phyloP scores from a whole-genome alignment of 768 basidiomycete species.

The Tricholoma saponaceum region DNA sequence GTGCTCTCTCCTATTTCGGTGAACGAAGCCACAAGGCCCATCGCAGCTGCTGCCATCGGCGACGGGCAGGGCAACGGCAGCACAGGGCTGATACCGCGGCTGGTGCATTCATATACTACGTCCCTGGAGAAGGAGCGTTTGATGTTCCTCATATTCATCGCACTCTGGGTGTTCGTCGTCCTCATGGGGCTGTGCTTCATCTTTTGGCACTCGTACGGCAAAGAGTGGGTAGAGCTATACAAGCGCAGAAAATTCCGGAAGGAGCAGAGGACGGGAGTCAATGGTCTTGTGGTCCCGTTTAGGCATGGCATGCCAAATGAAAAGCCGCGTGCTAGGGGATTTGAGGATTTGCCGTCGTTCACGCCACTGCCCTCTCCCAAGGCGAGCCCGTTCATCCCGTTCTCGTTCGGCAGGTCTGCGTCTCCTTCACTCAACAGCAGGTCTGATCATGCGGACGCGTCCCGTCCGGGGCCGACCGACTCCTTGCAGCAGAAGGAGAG shows the following conservation, averaged over 20 bases:
- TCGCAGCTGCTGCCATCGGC: slow-evolving; percentile 79
- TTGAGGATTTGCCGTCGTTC: slow-evolving; percentile 38
- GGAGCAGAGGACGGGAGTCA: slow-evolving; percentile 47
- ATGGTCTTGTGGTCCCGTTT: slow-evolving; percentile 39
- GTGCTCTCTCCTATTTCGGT: slow-evolving; percentile 70
- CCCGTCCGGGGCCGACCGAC: slow-evolving; percentile 35
- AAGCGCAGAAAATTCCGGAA: slow-evolving; percentile 46
- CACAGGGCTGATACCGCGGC: slow-evolving; percentile 62
- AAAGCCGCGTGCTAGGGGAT: slow-evolving; percentile 10
- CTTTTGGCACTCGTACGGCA: slow-evolving; percentile 68
- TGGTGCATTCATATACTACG: slow-evolving; percentile 70
- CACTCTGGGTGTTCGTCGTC: slow-evolving; percentile 79
- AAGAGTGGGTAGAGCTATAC: slow-evolving; percentile 40
- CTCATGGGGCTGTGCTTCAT: slow-evolving; percentile 71
- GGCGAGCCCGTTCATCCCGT: slow-evolving; percentile 28
- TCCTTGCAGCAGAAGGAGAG: slow-evolving; percentile 29
- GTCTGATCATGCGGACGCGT: slow-evolving; percentile 24
- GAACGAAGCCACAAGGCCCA: slow-evolving; percentile 73
- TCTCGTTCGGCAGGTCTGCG: slow-evolving; percentile 24
- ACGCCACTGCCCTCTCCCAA: slow-evolving; percentile 46
- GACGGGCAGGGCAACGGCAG: slow-evolving; percentile 40
- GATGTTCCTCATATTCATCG: slow-evolving; percentile 82
- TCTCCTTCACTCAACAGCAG: slow-evolving; percentile 15
- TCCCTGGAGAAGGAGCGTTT: slow-evolving; percentile 77
- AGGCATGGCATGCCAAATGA: slow-evolving; percentile 15